These are phyloP conservation scores for Hordeum pubiflorum DNA, from an alignment of 202 grass and related monocot species.

Conservation along the genomic window DNA sequence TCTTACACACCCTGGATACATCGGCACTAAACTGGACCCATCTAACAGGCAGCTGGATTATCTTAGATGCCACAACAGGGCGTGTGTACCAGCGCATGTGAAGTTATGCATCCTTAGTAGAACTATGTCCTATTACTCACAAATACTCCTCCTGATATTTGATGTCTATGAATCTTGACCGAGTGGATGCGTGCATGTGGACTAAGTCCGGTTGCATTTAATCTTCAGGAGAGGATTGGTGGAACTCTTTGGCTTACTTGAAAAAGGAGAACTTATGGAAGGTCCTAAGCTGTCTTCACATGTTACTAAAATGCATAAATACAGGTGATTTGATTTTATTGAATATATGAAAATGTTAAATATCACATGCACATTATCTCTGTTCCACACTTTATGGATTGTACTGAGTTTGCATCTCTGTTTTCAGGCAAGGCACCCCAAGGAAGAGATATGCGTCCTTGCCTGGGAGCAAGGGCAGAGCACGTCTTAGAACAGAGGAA, in stretches of 20 bases:
- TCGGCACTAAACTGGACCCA: background rate
- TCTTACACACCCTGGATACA: background rate
- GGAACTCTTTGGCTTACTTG: constrained; percentile 84
- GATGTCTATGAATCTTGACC: background rate
- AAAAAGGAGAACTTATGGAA: constrained; percentile 67
- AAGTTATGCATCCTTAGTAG: constrained; percentile 18
- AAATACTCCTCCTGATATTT: background rate
- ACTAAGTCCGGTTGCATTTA: constrained; percentile 12
- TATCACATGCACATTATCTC: background rate
- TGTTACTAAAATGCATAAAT: constrained; percentile 77
- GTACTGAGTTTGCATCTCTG: constrained; percentile 11
- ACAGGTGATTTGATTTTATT: constrained; percentile 45
- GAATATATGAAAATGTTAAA: background rate
- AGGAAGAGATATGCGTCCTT: constrained; percentile 80
- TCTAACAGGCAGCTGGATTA: background rate
- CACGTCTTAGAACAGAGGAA: constrained; percentile 71
- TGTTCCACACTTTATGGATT: background rate
- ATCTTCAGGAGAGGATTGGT: constrained; percentile 82
- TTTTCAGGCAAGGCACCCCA: constrained; percentile 70
- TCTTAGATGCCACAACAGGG: background rate
- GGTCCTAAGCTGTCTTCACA: constrained; percentile 56
- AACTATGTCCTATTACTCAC: background rate
- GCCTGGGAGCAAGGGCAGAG: constrained; percentile 77
- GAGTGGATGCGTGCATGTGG: background rate
- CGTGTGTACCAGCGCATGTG: background rate